phyloP scores from a whole-genome alignment of 2,329 filamentous ascomycete genomes.

The Fusarium concolor region DNA sequence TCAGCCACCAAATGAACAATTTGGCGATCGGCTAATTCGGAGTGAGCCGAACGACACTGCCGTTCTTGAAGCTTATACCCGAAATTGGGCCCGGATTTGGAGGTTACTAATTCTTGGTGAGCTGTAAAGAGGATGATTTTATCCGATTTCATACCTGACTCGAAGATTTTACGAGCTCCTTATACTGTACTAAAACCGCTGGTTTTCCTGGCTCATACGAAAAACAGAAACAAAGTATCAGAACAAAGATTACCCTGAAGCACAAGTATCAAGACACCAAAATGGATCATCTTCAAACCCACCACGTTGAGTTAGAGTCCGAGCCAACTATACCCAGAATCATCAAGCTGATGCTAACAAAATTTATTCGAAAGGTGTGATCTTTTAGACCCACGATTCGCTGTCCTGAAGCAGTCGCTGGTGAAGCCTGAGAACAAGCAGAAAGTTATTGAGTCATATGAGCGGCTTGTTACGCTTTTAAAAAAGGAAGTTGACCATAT shows the following conservation, averaged over 20 bases:
- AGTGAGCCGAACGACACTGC: rapidly evolving
- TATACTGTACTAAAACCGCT: too few relatives aligned
- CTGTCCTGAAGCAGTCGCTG: neutral
- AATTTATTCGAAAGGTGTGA: neutral
- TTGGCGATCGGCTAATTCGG: neutral
- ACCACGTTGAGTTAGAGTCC: neutral
- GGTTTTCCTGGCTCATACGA: too few relatives aligned
- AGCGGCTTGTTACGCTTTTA: neutral
- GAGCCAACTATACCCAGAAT: neutral
- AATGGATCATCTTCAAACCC: neutral
- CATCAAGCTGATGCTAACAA: too few relatives aligned
- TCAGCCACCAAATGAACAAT: neutral
- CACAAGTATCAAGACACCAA: too few relatives aligned
- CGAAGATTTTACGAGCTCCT: too few relatives aligned
- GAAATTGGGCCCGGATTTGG: neutral
- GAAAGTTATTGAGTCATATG: neutral
- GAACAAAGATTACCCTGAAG: too few relatives aligned
- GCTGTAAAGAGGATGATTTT: too few relatives aligned
- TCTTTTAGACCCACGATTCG: neutral
- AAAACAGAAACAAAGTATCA: too few relatives aligned
- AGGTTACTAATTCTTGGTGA: too few relatives aligned
- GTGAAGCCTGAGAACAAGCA: neutral
- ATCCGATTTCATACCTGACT: too few relatives aligned
- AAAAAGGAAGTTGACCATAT: neutral
- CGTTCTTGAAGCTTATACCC: neutral